Evolutionary conservation across 2,329 filamentous ascomycete genomes (phyloP), one percentile per base, ranked within the genome.

Genomic region (Teratosphaeriaceae sp.): DNA sequence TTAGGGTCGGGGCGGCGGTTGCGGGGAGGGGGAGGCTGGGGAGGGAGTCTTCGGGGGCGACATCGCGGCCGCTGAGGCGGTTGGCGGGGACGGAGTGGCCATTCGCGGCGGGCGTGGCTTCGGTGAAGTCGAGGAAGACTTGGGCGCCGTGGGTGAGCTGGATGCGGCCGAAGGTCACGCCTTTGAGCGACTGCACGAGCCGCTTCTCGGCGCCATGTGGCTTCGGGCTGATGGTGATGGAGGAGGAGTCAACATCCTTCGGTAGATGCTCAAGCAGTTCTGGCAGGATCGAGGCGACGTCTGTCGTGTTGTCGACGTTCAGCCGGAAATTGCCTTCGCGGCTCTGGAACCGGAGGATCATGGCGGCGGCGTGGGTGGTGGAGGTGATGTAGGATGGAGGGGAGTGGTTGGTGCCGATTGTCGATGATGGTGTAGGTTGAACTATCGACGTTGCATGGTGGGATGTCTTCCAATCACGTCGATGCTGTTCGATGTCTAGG

Each of bases 271-370:
- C 75, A 15, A 75, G 63, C 40, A 83, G 70, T 64, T 79, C 60
- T 13, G 64, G 64, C 12, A 76, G 62, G 21, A 82, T 67, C 7
- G 75, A 69, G 16, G 72, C 62, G 63, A 97, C 95, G 0, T 82
- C 81, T 50, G 85, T 81, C 31, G 76, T 74, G 39, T 82, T 78
- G 55, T 89, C 82, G 54, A 94, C 78, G 40, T 75, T 85, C 58
- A 97, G 73, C 55, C 92, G 84, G 66, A 89, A 83, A 74, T 92
- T 92, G 70, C 92, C 92, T 70, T 96, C 88, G 51, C 86, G 88
- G 63, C 88, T 88, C 58, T 89, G 83, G 55, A 95, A 85, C 65
- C 89, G 80, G 44, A 96, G 73, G 60, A 95, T 75, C 80, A 95
- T 95, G 13, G 22, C 37, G 45, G 35, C 20, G 38, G 24, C 37